Base-by-base conservation (phyloP, 2,329 filamentous ascomycete species). In the Colletotrichum tanaceti region DNA sequence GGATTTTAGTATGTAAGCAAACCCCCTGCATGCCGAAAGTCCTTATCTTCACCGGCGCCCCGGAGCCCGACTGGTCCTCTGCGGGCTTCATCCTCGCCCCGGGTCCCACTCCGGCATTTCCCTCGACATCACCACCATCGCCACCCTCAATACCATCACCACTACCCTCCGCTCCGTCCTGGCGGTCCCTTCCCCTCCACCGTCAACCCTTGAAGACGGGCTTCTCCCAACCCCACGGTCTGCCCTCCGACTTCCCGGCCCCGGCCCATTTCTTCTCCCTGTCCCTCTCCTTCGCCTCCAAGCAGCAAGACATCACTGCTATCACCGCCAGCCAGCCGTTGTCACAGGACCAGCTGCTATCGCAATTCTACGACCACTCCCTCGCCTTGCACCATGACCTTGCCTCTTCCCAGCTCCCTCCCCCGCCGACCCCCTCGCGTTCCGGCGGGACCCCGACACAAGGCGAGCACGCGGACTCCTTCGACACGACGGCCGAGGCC, bases 331-430 rank as follows among this genome's bases (percentile, higher is more conserved):
- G 47, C 14, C 32, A 35, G 7, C 32, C 32, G 32, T 44, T n/a
- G 5, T 70, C 67, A 16, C 67, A 70, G 47, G 57, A 63, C 16
- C 35, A 24, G 18, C 71, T 83, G 0, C 78, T 90, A 4, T 86
- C 87, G 4, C 85, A 90, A 65, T 97, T 96, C 77, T 92, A 93
- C 73, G 88, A 96, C 71, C 89, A 95, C 74, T 96, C 93, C 0
- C 85, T 97, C 57, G 87, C 89, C 2, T 80, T 91, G 16, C 89
- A 97, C 75, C 85, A 92, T 71, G 86, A 89, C 16, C 78, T 91
- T 4, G 79, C 86, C 1, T 91, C 89, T 0, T 91, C 90, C 1
- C 86, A 91, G 68, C 80, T 90, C 20, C 70, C 68, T 9, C 50
- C 24, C 11, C 62, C 49, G 18, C 18, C 62, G 1, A 53, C 57